Evolutionary conservation across 176 grass and related monocot species (phyloP).

Genomic region (Carex pumila): DNA sequence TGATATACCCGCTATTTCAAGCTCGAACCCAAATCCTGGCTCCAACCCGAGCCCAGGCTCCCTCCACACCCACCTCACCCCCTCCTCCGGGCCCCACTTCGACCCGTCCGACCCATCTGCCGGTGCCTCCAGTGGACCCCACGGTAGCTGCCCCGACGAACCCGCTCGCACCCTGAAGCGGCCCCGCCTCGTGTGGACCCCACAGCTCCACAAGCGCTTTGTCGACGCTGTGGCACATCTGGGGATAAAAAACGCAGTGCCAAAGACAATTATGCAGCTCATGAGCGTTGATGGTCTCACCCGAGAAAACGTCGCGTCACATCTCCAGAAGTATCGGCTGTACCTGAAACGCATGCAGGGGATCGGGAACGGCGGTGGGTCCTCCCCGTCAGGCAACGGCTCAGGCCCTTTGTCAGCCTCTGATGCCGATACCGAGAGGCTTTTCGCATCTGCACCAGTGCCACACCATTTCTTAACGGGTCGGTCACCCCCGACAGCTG

Average conservation of each 20-base stretch:
- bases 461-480: conserved; percentile 44
- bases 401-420: conserved; percentile 41
- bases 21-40: neutral
- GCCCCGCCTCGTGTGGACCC: conserved; percentile 84
- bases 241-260: conserved; percentile 92
- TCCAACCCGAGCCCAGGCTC: neutral
- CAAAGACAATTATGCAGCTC: conserved; percentile 94
- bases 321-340: conserved; percentile 84
- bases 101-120: conserved; percentile 52
- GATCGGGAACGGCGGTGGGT: conserved; percentile 29
- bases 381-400: conserved; percentile 15
- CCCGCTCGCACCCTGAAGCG: conserved; percentile 78
- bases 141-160: conserved; percentile 38
- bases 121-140: conserved; percentile 39
- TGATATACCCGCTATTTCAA: conserved; percentile 50
- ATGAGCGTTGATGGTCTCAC: conserved; percentile 94
- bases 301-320: conserved; percentile 85
- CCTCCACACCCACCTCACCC: neutral
- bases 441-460: conserved; percentile 69
- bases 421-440: conserved; percentile 65
- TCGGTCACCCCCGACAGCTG: conserved; percentile 9
- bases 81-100: conserved; percentile 22
- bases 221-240: conserved; percentile 85
- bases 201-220: conserved; percentile 88
- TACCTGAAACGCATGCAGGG: conserved; percentile 91